These are phyloP conservation scores for Dictyostelium firmibasis DNA, from an alignment of 78 protist genomes.

Conservation along the genomic window DNA sequence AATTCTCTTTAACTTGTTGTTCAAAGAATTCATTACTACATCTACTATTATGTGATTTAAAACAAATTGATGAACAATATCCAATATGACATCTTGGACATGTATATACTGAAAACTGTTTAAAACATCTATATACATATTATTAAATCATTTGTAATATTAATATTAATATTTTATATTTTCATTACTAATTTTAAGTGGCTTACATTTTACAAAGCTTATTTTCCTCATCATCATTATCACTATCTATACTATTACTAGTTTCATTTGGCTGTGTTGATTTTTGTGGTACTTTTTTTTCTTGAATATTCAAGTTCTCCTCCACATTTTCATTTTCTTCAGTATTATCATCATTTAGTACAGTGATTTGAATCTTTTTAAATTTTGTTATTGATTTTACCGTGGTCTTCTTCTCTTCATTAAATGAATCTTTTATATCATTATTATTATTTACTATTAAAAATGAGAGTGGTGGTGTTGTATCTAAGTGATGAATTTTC, in stretches of 20 bases:
- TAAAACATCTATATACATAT: slow-evolving; percentile 25
- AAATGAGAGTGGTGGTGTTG: background rate
- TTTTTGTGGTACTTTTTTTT: background rate
- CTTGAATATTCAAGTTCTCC: no score
- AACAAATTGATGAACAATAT: slow-evolving; percentile 54
- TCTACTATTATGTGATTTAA: slow-evolving; percentile 41
- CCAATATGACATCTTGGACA: slow-evolving; percentile 65
- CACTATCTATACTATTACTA: background rate
- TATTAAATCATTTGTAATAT: background rate
- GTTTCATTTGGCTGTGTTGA: no score
- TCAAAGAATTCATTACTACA: slow-evolving; percentile 39
- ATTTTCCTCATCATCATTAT: background rate
- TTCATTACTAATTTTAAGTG: background rate
- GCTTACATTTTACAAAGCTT: slow-evolving; percentile 37
- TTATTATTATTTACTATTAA: background rate
- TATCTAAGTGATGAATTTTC: slow-evolving; percentile 20
- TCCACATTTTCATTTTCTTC: background rate
- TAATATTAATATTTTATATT: background rate
- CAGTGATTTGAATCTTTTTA: slow-evolving; percentile 22
- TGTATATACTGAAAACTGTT: slow-evolving; percentile 48
- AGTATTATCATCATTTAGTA: background rate
- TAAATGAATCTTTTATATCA: background rate
- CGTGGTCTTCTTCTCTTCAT: background rate
- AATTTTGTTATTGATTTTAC: background rate
- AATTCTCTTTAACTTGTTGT: slow-evolving; percentile 11